phyloP scores from a whole-genome alignment of 2,329 filamentous ascomycete genomes.

The Beauveria sp. region DNA sequence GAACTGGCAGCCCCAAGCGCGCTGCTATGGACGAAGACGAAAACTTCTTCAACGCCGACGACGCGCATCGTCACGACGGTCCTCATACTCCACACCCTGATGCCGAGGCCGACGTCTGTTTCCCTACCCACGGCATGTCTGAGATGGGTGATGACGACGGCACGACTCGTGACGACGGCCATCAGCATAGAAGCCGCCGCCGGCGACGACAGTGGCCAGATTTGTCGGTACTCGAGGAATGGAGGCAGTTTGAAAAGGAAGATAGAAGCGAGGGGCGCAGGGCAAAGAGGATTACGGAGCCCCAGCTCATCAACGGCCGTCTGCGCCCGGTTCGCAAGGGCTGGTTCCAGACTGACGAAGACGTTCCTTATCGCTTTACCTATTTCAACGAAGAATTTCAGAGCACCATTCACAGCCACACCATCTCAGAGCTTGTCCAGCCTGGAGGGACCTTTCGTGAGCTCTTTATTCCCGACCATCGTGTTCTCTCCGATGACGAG shows the following conservation, averaged over 20 bases:
- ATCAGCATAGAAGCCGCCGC: constrained; percentile 40
- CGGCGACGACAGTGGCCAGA: constrained; percentile 79
- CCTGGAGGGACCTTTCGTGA: constrained; percentile 77
- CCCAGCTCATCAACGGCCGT: constrained; percentile 83
- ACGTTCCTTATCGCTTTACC: constrained; percentile 88
- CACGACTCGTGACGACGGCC: constrained; percentile 33
- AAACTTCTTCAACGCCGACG: constrained; percentile 23
- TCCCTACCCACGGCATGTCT: constrained; percentile 64
- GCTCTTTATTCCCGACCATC: constrained; percentile 83
- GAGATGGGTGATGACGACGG: constrained; percentile 74
- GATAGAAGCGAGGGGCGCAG: constrained; percentile 68
- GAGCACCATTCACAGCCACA: constrained; percentile 92
- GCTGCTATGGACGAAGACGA: constrained; percentile 23
- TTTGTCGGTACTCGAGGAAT: constrained; percentile 74
- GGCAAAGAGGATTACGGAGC: constrained; percentile 88
- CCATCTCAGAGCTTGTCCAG: constrained; percentile 86
- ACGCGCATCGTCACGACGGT: constrained; percentile 23
- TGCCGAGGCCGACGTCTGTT: constrained; percentile 85
- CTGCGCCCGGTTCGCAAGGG: constrained; percentile 69
- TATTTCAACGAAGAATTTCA: constrained; percentile 98
- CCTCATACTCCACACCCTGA: constrained; percentile 47
- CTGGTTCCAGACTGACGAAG: constrained; percentile 85
- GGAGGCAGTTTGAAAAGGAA: constrained; percentile 86
- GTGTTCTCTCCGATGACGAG: constrained; percentile 64
- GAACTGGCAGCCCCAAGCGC: constrained; percentile 23